Base-by-base conservation (phyloP, 140 eudicot species). In the Bidens hawaiensis region DNA sequence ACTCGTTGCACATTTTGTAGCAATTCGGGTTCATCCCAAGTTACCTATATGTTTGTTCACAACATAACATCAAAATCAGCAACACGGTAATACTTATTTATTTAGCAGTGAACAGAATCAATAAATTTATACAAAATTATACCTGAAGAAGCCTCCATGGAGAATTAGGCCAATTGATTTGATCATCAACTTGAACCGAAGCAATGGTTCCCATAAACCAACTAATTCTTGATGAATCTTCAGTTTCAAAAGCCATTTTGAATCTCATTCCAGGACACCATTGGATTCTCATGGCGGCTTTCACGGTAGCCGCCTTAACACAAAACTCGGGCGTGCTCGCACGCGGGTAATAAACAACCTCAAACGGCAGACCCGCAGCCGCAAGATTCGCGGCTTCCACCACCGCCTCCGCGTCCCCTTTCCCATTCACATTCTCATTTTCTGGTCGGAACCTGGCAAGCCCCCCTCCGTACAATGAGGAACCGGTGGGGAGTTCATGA, bases 131-230 rank as follows among this genome's bases (percentile, higher is more conserved):
- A n/a, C n/a, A n/a, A n/a, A 57, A 25, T 3, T 5, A 28, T 75
- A 85, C 94, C 94, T 82, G 86, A 49, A 85, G 86, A 64, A 85
- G 80, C 23, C 94, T 43, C 94, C 94, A 85, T 3, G 89, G 94
- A 1, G 94, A 85, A 68, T 70, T 71, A 64, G 89, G 89, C 94
- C 94, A 85, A 22, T 41, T 72, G 24, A 65, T 46, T 60, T 64
- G 80, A 60, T 76, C 86, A 17, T 69, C 79, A 12, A 79, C 89
- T 36, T 79, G 89, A 74, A 71, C 85, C 14, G 55, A 67, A 3
- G 86, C 47, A 43, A 85, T 69, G 4, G 85, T 85, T 5, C 94
- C 94, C 89, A 79, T 76, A 57, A 82, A 82, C 94, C 94, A 85
- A 40, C 89, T 85, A 57, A 85, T 82, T 26, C 94, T 46, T 0